Evolutionary conservation across 805 yeast species (phyloP).

Genomic region (Ogataea minuta): DNA sequence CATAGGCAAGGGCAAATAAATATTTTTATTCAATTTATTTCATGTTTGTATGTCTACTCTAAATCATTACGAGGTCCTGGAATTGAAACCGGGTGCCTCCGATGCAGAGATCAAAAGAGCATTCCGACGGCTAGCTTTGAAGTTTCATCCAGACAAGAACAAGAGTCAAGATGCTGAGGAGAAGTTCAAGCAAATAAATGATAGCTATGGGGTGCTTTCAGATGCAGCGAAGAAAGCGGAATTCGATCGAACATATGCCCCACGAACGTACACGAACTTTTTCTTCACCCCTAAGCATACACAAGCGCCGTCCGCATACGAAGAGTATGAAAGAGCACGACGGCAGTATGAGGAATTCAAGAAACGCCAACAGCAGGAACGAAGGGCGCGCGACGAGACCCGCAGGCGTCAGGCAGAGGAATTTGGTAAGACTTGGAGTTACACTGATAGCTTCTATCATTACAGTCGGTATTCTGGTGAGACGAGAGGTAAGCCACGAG

Average conservation of each 20-base stretch:
- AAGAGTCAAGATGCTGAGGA: conserved; percentile 59
- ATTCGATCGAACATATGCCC: conserved; percentile 47
- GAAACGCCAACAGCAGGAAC: conserved; percentile 17
- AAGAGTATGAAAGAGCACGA: conserved; percentile 26
- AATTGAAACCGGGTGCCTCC: conserved; percentile 51
- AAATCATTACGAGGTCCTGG: conserved; percentile 62
- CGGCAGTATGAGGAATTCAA: conserved; percentile 23
- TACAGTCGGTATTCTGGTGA: conserved; percentile 7
- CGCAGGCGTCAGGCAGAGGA: conserved; percentile 11
- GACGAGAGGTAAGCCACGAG: not conserved
- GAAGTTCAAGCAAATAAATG: conserved; percentile 85
- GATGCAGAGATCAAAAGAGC: conserved; percentile 71
- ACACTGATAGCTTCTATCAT: conserved; percentile 12
- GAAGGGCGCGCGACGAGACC: conserved; percentile 13
- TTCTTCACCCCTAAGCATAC: conserved; percentile 3
- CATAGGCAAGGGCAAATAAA: not conserved
- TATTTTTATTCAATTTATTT: not conserved
- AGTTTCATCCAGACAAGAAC: conserved; percentile 81
- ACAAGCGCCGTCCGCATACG: conserved; percentile 9
- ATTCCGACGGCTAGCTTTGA: conserved; percentile 69
- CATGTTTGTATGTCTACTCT: conserved; percentile 6
- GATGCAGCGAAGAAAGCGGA: conserved; percentile 56
- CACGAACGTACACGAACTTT: conserved; percentile 3
- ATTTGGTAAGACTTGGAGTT: conserved; percentile 11
- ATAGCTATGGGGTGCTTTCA: conserved; percentile 80